Evolutionary conservation across 768 basidiomycete genomes (phyloP), one percentile per base, ranked within the genome.

Genomic region (Calocybe gangraenosa): DNA sequence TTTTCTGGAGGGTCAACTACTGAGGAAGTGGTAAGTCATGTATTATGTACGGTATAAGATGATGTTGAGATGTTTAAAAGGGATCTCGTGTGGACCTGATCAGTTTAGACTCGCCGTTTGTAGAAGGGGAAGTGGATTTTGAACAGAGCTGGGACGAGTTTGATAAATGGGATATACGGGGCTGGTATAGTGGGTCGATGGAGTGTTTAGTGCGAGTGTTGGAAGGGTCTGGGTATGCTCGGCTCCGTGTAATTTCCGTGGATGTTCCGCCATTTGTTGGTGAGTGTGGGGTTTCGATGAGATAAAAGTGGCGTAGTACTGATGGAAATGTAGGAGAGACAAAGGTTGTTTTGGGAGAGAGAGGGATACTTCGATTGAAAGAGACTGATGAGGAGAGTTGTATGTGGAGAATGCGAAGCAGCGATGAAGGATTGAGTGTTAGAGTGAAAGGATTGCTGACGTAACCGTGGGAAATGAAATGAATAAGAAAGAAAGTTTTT

Each of bases 371-470:
- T 23, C 76, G 84, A 25, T 61, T 89, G 37, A 75, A 71, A 40
- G 79, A 79, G 50, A 74, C 74, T 15, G 81, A 84, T 3, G 87
- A 86, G 32, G 81, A 82, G 23, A 75, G 83, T 21, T 86, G 84
- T 56, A 58, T 89, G 37, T 89, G 87, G 85, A 75, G 80, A 39
- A 42, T 87, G 48, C 79, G 83, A 21, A 76, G 79, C 55, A 67
- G 63, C 9, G 73, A 81, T 41, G 56, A 52, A 13, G 62, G 54
- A 13, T 50, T 84, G 49, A 60, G 74, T 44, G 63, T 51, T 19
- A 52, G 64, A 17, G 68, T 85, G 43, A 78, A 76, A 62, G 60
- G 59, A 31, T 39, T 69, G 47, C 59, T 82, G 44, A 31, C 30
- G 41, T 56, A 54, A 11, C 20, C 48, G 48, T 49, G 48, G 20